phyloP scores from a whole-genome alignment of 129 eudicot genomes.

The Flaveria linearis region DNA sequence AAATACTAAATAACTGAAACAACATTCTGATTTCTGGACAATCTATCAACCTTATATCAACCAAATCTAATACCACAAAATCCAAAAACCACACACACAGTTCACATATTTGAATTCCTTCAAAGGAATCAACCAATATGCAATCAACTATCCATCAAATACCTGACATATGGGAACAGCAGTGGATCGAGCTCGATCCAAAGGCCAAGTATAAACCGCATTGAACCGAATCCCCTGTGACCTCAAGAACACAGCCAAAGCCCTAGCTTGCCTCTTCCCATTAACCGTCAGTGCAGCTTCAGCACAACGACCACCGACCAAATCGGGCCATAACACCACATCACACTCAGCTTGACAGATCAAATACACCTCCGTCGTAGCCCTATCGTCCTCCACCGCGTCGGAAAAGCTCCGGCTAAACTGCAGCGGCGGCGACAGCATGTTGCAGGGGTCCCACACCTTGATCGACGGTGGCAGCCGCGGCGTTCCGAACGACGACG shows the following conservation, averaged over 20 bases:
- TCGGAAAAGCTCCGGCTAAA: constrained; percentile 55
- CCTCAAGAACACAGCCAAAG: constrained; percentile 85
- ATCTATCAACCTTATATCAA: constrained; percentile 8
- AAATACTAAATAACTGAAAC: not conserved
- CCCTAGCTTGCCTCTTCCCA: constrained; percentile 90
- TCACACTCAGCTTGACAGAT: constrained; percentile 86
- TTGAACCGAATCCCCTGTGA: constrained; percentile 80
- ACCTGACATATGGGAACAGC: too few species aligned
- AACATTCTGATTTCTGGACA: not conserved
- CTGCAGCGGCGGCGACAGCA: constrained; percentile 76
- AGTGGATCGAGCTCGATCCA: too few species aligned
- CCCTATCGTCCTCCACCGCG: constrained; percentile 51
- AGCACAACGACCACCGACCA: constrained; percentile 79
- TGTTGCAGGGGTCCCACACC: constrained; percentile 99
- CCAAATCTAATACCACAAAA: not conserved
- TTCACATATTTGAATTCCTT: not conserved
- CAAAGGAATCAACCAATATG: constrained; percentile 24
- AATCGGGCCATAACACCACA: constrained; percentile 86
- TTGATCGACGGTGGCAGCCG: constrained; percentile 83
- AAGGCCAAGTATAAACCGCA: constrained; percentile 83
- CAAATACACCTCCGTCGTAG: constrained; percentile 67
- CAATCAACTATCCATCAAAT: too few species aligned
- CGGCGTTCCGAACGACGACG: constrained; percentile 85
- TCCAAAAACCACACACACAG: not conserved
- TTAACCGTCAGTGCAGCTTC: constrained; percentile 76